Conservation (phyloP, 441 rosid genomes). For the Erodium trifolium region DNA sequence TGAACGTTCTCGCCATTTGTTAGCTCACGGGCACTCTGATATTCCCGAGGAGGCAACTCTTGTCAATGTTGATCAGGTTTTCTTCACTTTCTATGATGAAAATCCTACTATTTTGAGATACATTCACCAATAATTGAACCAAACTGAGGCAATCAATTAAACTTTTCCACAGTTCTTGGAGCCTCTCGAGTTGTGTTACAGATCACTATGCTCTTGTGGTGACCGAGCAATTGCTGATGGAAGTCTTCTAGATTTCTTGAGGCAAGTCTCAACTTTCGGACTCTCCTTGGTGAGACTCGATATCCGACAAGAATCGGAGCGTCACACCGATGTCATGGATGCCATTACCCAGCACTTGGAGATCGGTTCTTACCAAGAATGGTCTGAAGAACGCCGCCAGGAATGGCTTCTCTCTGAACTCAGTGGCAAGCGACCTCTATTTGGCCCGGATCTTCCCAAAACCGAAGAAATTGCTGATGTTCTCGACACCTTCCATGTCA, state of each 20-base stretch:
- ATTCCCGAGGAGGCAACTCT: constrained; percentile 64
- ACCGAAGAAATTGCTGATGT: constrained; percentile 89
- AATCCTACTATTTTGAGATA: too few relatives aligned
- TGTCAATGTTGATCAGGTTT: constrained; percentile 65
- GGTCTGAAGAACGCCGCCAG: constrained; percentile 78
- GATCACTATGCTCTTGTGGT: too few relatives aligned
- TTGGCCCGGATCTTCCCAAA: constrained; percentile 77
- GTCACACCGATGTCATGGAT: constrained; percentile 21
- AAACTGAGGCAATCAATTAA: too few relatives aligned
- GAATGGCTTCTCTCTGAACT: constrained; percentile 59
- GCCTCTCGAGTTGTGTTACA: constrained; percentile 47
- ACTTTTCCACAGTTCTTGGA: constrained; percentile 57
- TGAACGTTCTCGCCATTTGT: too few relatives aligned
- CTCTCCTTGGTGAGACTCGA: constrained; percentile 89
- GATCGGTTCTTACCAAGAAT: constrained; percentile 78
- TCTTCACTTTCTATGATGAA: too few relatives aligned
- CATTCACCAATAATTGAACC: too few relatives aligned
- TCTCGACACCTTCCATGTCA: constrained; percentile 69
- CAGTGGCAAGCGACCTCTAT: constrained; percentile 44
- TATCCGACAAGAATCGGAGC: constrained; percentile 89
- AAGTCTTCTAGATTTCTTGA: too few relatives aligned
- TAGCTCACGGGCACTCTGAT: too few relatives aligned
- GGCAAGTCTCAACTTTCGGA: constrained; percentile 72
- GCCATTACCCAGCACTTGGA: constrained; percentile 76
- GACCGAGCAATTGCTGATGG: too few relatives aligned